A percentile compares a stretch with the other conserved stretches of the same genome.
Conservation (phyloP, 2,329 filamentous ascomycete species). For the Davidsoniella virescens region DNA sequence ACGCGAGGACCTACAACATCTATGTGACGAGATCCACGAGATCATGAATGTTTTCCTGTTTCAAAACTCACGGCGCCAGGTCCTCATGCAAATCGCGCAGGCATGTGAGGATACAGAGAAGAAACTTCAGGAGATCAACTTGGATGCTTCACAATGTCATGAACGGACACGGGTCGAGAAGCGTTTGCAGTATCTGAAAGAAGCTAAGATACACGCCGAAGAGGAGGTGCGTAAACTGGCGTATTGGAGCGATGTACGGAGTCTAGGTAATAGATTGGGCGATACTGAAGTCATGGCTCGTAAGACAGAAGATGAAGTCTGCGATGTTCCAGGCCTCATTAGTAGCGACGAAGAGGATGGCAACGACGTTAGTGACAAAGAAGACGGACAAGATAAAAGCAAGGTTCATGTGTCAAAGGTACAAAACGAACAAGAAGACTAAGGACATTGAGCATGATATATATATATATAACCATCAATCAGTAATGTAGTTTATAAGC, state of each 20-base stretch:
- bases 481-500: no score
- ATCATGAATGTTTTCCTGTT: slow-evolving; percentile 82
- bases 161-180: slow-evolving; percentile 20
- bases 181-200: slow-evolving; percentile 52
- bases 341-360: not conserved
- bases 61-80: slow-evolving; percentile 65
- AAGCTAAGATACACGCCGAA: slow-evolving; percentile 59
- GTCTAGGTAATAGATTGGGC: slow-evolving; percentile 39
- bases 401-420: not conserved
- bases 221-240: slow-evolving; percentile 67
- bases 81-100: slow-evolving; percentile 55
- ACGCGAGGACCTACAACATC: slow-evolving; percentile 47
- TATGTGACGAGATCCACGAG: slow-evolving; percentile 63
- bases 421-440: no score
- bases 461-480: no score
- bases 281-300: slow-evolving; percentile 30
- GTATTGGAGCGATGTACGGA: slow-evolving; percentile 74
- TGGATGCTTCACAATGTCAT: slow-evolving; percentile 23
- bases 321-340: slow-evolving; percentile 13
- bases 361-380: not conserved
- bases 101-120: slow-evolving; percentile 34
- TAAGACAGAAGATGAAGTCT: slow-evolving; percentile 10
- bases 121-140: slow-evolving; percentile 25
- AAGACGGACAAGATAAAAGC: not conserved
- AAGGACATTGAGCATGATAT: no score